These are phyloP conservation scores for Alternaria gaisen DNA, from an alignment of 2,329 filamentous ascomycete genomes.

Conservation along the genomic window DNA sequence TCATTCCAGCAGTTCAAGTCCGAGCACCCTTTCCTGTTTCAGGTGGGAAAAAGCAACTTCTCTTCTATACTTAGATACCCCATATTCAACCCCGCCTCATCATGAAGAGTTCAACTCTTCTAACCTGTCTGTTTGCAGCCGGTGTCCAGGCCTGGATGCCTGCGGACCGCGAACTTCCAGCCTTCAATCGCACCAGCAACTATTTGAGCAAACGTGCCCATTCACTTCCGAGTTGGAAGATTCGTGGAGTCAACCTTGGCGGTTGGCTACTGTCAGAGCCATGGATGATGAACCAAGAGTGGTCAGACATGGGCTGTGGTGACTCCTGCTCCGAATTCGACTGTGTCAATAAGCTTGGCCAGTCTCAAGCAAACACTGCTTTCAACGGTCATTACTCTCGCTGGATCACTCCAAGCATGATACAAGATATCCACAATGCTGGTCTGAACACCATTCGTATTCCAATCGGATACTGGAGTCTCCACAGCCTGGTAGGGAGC, in stretches of 20 bases:
- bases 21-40: slow-evolving; percentile 2
- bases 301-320: slow-evolving; percentile 60
- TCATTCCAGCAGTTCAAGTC: background rate
- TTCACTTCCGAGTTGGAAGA: slow-evolving; percentile 46
- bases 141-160: slow-evolving; percentile 18
- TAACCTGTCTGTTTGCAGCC: slow-evolving; percentile 14
- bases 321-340: slow-evolving; percentile 61
- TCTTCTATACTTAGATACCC: background rate
- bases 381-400: slow-evolving; percentile 62
- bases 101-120: slow-evolving; percentile 2
- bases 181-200: slow-evolving; percentile 14
- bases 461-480: slow-evolving; percentile 66
- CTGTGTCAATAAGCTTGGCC: slow-evolving; percentile 61
- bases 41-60: background rate
- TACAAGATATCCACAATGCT: slow-evolving; percentile 58
- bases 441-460: slow-evolving; percentile 65
- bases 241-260: slow-evolving; percentile 66
- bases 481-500: slow-evolving; percentile 59
- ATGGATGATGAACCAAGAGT: slow-evolving; percentile 62
- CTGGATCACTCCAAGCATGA: slow-evolving; percentile 61
- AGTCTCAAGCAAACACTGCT: slow-evolving; percentile 56
- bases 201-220: slow-evolving; percentile 7
- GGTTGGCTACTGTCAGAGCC: slow-evolving; percentile 63
- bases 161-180: slow-evolving; percentile 11
- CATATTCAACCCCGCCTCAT: background rate